These are phyloP conservation scores for Fusarium robinianum DNA, from an alignment of 2,329 filamentous ascomycete species.

Conservation along the genomic window DNA sequence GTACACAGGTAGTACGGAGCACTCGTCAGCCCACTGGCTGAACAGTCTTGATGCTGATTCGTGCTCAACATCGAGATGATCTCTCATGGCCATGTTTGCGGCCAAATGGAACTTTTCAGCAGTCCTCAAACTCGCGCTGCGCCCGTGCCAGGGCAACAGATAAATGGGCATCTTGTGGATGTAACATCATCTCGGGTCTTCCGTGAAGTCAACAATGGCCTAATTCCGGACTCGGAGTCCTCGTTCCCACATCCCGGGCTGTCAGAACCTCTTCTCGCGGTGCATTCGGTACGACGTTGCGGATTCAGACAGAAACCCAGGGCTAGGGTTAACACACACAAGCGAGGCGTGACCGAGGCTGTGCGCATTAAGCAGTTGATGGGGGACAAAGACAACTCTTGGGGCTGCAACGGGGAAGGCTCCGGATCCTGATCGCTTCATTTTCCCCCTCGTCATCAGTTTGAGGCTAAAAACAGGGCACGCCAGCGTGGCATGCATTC, in stretches of 20 bases:
- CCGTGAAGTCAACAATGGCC: not conserved
- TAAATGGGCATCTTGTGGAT: conserved; percentile 16
- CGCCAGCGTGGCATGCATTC: conserved; percentile 20
- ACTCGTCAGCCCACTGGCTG: conserved; percentile 17
- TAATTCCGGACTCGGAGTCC: no score
- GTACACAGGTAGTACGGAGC: no score
- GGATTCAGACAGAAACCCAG: conserved; percentile 7
- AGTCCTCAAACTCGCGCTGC: conserved; percentile 4
- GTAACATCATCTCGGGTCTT: conserved; percentile 11
- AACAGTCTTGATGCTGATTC: no score
- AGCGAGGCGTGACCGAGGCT: conserved; percentile 16
- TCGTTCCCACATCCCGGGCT: no score
- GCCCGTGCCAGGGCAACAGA: conserved; percentile 11
- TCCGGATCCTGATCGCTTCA: conserved; percentile 8
- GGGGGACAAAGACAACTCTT: conserved; percentile 9
- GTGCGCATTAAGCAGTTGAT: conserved; percentile 11
- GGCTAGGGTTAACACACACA: not conserved
- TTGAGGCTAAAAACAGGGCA: conserved; percentile 12
- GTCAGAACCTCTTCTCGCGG: no score
- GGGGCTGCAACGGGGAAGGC: conserved; percentile 5
- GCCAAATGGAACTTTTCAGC: not conserved
- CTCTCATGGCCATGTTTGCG: no score
- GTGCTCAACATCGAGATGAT: no score
- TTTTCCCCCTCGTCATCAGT: conserved; percentile 1
- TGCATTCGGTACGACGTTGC: conserved; percentile 2